Conservation (phyloP, 345 rosid species). For the Garcia nutans region DNA sequence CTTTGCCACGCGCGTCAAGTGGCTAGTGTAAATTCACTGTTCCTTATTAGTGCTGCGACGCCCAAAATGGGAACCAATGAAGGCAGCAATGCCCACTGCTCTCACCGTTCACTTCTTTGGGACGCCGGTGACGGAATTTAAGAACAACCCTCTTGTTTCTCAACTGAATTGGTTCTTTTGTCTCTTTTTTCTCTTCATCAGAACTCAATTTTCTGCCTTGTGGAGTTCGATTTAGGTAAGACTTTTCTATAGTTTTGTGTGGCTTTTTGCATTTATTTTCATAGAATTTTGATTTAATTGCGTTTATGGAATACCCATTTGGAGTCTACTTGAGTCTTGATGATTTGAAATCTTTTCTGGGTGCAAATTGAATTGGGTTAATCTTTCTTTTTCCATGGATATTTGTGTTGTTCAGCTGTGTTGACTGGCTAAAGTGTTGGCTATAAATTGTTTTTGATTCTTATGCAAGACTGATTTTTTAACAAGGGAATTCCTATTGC, state of each 20-base stretch:
- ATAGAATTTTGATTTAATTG: slow-evolving; percentile 16
- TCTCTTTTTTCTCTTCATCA: slow-evolving; percentile 17
- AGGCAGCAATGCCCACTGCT: slow-evolving; percentile 32
- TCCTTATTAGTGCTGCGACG: slow-evolving; percentile 14
- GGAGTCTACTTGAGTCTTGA: slow-evolving; percentile 7
- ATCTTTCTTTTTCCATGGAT: neutral
- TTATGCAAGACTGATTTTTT: slow-evolving; percentile 5
- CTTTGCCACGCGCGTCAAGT: slow-evolving; percentile 15
- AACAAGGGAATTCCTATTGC: slow-evolving; percentile 4
- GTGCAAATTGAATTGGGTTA: slow-evolving; percentile 27
- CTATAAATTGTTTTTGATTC: slow-evolving; percentile 21
- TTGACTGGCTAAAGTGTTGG: slow-evolving; percentile 13
- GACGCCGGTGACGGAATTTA: slow-evolving; percentile 37
- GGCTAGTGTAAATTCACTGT: slow-evolving; percentile 24
- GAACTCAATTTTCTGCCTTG: slow-evolving; percentile 13
- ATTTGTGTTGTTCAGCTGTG: neutral
- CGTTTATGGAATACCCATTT: slow-evolving; percentile 4
- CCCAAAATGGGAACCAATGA: neutral
- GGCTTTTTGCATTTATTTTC: slow-evolving; percentile 11
- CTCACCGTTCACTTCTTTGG: slow-evolving; percentile 38
- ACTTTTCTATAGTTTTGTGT: slow-evolving; percentile 20
- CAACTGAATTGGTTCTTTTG: slow-evolving; percentile 7
- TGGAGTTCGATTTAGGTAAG: slow-evolving; percentile 31
- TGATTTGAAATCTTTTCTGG: slow-evolving; percentile 8
- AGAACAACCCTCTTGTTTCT: slow-evolving; percentile 13